A percentile compares a stretch with the other conserved stretches of the same genome.
Evolutionary conservation across 176 grass and related monocot genomes (phyloP).

Genomic region (Bromus sterilis): DNA sequence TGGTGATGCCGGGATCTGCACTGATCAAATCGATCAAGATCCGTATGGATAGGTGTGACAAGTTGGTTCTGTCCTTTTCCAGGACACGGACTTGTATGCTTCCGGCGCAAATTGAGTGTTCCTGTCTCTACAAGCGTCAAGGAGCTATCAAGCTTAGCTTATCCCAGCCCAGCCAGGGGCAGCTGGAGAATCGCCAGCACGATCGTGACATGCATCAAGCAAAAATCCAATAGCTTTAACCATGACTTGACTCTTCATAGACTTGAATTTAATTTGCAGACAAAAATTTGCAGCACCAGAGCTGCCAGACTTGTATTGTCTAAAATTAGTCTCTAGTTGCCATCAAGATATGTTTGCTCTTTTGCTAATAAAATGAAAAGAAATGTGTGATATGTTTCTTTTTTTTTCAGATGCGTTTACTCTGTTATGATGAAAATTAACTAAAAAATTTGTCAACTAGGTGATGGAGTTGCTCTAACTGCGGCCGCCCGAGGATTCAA

Average conservation of each 20-base stretch:
- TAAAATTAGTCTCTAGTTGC: neutral
- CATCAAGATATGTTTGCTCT: neutral
- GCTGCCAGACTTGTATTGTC: neutral
- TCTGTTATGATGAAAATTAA: neutral
- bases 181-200: slow-evolving; percentile 33
- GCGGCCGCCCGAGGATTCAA: neutral
- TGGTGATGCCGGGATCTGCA: neutral
- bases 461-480: neutral
- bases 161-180: neutral
- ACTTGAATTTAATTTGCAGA: neutral
- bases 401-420: too few species aligned
- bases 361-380: neutral
- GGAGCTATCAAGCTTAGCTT: slow-evolving; percentile 12
- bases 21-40: neutral
- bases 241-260: neutral
- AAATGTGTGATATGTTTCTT: too few species aligned
- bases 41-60: slow-evolving; percentile 15
- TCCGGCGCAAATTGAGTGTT: neutral
- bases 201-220: slow-evolving; percentile 11
- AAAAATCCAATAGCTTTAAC: slow-evolving; percentile 6
- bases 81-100: neutral
- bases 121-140: neutral
- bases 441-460: neutral
- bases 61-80: slow-evolving; percentile 20
- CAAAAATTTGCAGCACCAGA: neutral